Evolutionary conservation across 176 grass and related monocot species (phyloP).

Genomic region (Echinochloa phyllopogon): DNA sequence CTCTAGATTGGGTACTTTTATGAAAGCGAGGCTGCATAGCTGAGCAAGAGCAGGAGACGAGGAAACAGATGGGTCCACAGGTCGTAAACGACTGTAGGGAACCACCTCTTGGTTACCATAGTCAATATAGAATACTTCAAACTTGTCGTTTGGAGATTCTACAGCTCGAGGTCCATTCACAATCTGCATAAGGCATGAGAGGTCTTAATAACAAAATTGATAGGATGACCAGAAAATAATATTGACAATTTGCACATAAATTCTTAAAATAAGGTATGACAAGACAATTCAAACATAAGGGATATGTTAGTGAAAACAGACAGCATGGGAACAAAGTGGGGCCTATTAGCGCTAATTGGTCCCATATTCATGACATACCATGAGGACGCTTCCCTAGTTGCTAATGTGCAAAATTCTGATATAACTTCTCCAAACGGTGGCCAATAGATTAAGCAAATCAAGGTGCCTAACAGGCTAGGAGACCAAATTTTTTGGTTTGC

Average conservation of each 20-base stretch:
- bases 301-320: not conserved
- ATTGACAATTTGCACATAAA: not conserved
- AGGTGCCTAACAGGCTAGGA: not conserved
- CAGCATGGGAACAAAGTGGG: not conserved
- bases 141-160: conserved; percentile 75
- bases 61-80: conserved; percentile 73
- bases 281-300: conserved; percentile 13
- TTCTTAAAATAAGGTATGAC: not conserved
- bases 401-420: not conserved
- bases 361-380: not conserved
- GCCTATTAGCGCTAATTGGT: not conserved
- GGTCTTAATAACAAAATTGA: not conserved
- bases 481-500: not conserved
- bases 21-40: conserved; percentile 82
- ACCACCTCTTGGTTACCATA: conserved; percentile 96
- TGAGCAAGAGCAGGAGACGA: conserved; percentile 75
- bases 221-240: not conserved
- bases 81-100: conserved; percentile 74
- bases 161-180: conserved; percentile 88
- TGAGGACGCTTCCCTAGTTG: not conserved
- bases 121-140: conserved; percentile 98
- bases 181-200: conserved; percentile 59
- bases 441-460: not conserved
- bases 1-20: conserved; percentile 76
- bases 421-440: not conserved